A percentile compares a stretch with the other conserved stretches of the same genome.
phyloP scores from a whole-genome alignment of 1,139 yeast species.

The Pichia sp. region DNA sequence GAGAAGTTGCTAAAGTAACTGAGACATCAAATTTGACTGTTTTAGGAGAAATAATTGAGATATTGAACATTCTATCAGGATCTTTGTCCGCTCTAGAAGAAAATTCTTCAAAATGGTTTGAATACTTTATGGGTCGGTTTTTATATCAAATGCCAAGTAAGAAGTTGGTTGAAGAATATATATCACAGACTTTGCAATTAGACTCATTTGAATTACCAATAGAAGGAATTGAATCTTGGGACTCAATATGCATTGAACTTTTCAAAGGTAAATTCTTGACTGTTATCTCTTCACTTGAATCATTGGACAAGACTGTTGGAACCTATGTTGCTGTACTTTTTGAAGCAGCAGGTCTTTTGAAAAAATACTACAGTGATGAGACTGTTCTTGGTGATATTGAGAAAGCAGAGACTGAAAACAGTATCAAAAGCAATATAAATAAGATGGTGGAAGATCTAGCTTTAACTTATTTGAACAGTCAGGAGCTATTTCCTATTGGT shows the following conservation, averaged over 20 bases:
- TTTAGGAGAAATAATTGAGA: conserved; percentile 37
- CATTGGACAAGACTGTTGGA: conserved; percentile 59
- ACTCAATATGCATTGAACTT: conserved; percentile 53
- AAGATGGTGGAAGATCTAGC: conserved; percentile 58
- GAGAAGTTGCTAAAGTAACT: conserved; percentile 33
- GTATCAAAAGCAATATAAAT: conserved; percentile 45
- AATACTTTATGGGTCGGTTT: conserved; percentile 53
- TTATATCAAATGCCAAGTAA: conserved; percentile 54
- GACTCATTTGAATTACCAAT: conserved; percentile 18
- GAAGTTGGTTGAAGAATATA: conserved; percentile 38
- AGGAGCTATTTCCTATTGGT: conserved; percentile 56
- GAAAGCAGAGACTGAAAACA: conserved; percentile 15
- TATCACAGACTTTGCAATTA: conserved; percentile 19
- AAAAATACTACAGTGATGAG: conserved; percentile 31
- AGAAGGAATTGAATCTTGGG: conserved; percentile 36
- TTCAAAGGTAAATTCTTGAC: conserved; percentile 52
- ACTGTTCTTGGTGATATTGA: conserved; percentile 3
- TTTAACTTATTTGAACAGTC: conserved; percentile 42
- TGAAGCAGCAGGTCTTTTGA: conserved; percentile 56
- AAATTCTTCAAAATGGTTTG: conserved; percentile 61
- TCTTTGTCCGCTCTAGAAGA: conserved; percentile 43
- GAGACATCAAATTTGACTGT: conserved; percentile 27
- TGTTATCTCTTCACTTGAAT: conserved; percentile 54
- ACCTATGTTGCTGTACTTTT: conserved; percentile 58
- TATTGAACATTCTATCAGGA: conserved; percentile 45